Evolutionary conservation across 2,329 filamentous ascomycete genomes (phyloP), one percentile per base, ranked within the genome.

Genomic region (Xylaria digitata): DNA sequence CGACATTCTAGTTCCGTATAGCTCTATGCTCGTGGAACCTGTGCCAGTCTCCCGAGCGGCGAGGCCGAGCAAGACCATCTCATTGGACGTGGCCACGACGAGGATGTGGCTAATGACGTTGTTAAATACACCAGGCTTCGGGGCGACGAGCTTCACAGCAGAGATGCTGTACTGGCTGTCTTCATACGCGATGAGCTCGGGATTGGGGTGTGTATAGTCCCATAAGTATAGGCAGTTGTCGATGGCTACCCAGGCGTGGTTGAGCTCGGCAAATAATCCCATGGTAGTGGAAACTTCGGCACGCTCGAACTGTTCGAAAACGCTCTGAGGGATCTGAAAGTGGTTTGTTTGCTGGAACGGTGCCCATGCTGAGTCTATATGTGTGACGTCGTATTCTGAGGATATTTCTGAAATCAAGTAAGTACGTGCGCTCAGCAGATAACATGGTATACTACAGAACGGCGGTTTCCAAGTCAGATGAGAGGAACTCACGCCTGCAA

Each of bases 181-280:
- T 78, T 98, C 95, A 75, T 92, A 97, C 19, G 95, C 95, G 71
- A 97, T 91, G 48, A 97, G 85, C 77, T 97, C 92, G 5, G 95
- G 93, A 72, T 95, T 93, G n/a, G 92, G 89, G 77, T 93, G 88
- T 6, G 94, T 97, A 79, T 97, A 99, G 80, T 99, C 95, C 96
- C 96, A 99, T 17, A 99, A 85, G 78, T 97, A 99, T 50, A 99
- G 85, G 69, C 93, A 92, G 81, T 97, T 97, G 82, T 99, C 96
- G 77, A 99, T 96, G 26, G 92, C 89, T 62, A 97, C 92, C 92
- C 94, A 99, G 34, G 95, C 96, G 80, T 98, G 94, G 75, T 95
- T 94, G 75, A 99, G 86, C 80, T 96, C 92, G 19, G 96, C 92
- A 79, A 99, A 98, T 40, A 99, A 84, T 9, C 96, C 96, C 92